These are phyloP conservation scores for Pichia thaimueangensis DNA, from an alignment of 805 yeast species.

Conservation along the genomic window DNA sequence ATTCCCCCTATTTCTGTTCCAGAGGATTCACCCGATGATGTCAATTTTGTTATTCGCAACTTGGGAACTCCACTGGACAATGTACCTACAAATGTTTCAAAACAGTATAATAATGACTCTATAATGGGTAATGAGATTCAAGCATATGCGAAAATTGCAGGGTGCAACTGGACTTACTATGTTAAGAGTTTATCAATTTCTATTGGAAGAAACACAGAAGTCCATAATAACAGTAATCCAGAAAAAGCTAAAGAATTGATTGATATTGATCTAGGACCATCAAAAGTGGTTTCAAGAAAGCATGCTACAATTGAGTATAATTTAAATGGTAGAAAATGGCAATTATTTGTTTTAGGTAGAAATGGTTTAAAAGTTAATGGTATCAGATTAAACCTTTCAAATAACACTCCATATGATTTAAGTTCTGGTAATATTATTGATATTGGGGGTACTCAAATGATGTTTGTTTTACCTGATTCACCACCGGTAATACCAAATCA, in stretches of 20 bases:
- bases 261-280: slow-evolving; percentile 92
- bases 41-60: slow-evolving; percentile 67
- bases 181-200: slow-evolving; percentile 70
- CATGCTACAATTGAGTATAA: slow-evolving; percentile 85
- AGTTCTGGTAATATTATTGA: slow-evolving; percentile 88
- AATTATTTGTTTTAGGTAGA: slow-evolving; percentile 73
- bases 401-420: slow-evolving; percentile 44
- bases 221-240: slow-evolving; percentile 10
- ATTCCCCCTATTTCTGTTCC: slow-evolving; percentile 21
- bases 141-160: slow-evolving; percentile 96
- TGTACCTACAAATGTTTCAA: slow-evolving; percentile 62
- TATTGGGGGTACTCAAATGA: slow-evolving; percentile 97
- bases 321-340: slow-evolving; percentile 74
- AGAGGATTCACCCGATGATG: slow-evolving; percentile 57
- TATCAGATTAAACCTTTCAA: slow-evolving; percentile 35
- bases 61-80: slow-evolving; percentile 64
- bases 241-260: slow-evolving; percentile 28
- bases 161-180: slow-evolving; percentile 88
- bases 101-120: slow-evolving; percentile 65
- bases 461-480: slow-evolving; percentile 93
- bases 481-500: slow-evolving; percentile 58
- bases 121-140: slow-evolving; percentile 75
- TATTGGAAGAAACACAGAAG: slow-evolving; percentile 81
- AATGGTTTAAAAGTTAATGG: slow-evolving; percentile 93
- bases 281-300: slow-evolving; percentile 89